Conservation (phyloP, 2,329 filamentous ascomycete genomes). For the Fonsecaea nubica region DNA sequence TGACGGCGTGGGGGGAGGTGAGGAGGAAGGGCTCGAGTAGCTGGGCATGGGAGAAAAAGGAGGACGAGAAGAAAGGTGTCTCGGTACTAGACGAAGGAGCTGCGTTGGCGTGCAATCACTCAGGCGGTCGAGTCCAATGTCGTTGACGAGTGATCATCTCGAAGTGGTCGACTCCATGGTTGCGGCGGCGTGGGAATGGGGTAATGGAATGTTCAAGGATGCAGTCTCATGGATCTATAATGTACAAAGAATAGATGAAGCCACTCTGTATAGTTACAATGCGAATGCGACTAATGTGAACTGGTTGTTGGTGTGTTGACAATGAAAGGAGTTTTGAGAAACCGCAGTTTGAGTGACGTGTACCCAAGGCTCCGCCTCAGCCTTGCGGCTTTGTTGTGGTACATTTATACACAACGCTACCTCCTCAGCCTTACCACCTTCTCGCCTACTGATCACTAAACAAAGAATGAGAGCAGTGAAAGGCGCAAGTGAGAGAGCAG, state of each 20-base stretch:
- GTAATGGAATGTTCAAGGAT: not conserved
- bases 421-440: not conserved
- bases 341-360: not conserved
- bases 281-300: not conserved
- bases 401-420: not conserved
- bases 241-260: not conserved
- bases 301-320: not conserved
- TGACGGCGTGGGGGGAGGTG: conserved; percentile 49
- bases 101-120: conserved; percentile 14
- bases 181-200: not conserved
- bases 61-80: conserved; percentile 1
- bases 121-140: conserved; percentile 27
- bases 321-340: not conserved
- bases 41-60: conserved; percentile 30
- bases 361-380: not conserved
- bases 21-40: conserved; percentile 43
- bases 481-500: not conserved
- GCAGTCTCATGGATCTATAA: not conserved
- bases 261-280: not conserved
- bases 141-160: conserved; percentile 27
- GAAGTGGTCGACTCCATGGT: conserved; percentile 21
- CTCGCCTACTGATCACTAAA: not conserved
- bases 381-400: not conserved
- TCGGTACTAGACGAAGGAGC: not conserved
- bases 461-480: not conserved